Percentiles rank a stretch among this genome's conserved stretches.
Evolutionary conservation across 192 early-diverging fungal species (phyloP).

Genomic region (Rhizoclosmatium globosum): DNA sequence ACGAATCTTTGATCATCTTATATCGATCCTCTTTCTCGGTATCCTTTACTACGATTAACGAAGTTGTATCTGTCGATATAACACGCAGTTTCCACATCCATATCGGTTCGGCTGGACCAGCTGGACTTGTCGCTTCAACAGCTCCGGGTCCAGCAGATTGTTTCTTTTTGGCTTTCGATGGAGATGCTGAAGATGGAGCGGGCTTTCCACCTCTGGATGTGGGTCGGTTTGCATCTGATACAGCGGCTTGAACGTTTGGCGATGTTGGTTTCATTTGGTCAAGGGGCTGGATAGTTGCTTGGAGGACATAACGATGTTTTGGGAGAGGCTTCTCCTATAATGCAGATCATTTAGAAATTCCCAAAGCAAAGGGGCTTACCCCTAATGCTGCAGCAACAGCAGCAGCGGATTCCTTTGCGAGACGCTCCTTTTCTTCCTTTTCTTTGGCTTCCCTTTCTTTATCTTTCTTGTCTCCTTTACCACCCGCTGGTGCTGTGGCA

Average conservation of each 20-base stretch:
- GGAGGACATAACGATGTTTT: slow-evolving; percentile 38
- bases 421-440: slow-evolving; percentile 36
- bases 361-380: background rate
- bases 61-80: slow-evolving; percentile 56
- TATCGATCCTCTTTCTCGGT: slow-evolving; percentile 71
- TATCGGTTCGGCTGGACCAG: background rate
- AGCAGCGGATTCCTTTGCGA: slow-evolving; percentile 16
- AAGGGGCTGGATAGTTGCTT: slow-evolving; percentile 33
- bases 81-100: slow-evolving; percentile 58
- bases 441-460: slow-evolving; percentile 38
- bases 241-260: background rate
- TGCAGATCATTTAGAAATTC: background rate
- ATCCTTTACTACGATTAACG: slow-evolving; percentile 58
- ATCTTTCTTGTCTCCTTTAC: slow-evolving; percentile 54
- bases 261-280: slow-evolving; percentile 23
- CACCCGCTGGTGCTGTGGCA: slow-evolving; percentile 28
- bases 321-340: background rate
- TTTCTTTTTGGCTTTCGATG: slow-evolving; percentile 29
- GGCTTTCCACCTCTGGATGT: background rate
- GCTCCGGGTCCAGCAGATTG: background rate
- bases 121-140: slow-evolving; percentile 4
- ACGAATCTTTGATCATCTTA: slow-evolving; percentile 62
- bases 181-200: slow-evolving; percentile 13
- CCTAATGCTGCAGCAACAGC: slow-evolving; percentile 13
- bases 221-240: background rate